Conservation (phyloP, 169 alveolate species). For the Cyclospora cayetanensis region DNA sequence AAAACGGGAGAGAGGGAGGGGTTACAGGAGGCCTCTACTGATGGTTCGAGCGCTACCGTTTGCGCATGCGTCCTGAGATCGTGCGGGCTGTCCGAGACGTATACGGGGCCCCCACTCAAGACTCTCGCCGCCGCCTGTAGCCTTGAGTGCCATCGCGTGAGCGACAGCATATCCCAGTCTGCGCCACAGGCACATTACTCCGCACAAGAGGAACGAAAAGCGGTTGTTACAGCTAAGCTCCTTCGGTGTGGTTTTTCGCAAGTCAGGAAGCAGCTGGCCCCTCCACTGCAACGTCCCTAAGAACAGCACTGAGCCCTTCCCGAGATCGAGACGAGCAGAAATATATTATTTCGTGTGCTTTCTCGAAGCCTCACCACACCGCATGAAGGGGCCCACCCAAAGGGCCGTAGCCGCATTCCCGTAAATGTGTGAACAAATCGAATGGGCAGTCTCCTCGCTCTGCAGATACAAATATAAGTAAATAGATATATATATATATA, state of each 20-base stretch:
- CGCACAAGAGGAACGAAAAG: too few species aligned
- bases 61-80: not conserved
- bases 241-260: too few species aligned
- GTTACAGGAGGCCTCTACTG: too few species aligned
- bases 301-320: too few species aligned
- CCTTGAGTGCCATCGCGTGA: not conserved
- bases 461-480: not conserved
- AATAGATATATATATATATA: not conserved
- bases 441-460: not conserved
- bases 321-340: too few species aligned
- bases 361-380: not conserved
- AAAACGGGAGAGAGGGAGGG: too few species aligned
- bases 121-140: conserved; percentile 38
- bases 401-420: conserved; percentile 6
- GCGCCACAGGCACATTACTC: too few species aligned
- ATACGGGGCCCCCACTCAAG: conserved; percentile 21
- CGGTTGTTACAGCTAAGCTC: too few species aligned
- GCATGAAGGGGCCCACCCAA: conserved; percentile 15
- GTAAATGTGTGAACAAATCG: not conserved
- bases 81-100: not conserved
- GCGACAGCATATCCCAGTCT: conserved; percentile 51
- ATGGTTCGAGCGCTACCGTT: not conserved
- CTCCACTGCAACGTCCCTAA: too few species aligned
- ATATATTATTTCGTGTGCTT: too few species aligned
- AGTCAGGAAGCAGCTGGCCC: too few species aligned